These are phyloP conservation scores for Neonectria neomacrospora DNA, from an alignment of 2,329 filamentous ascomycete genomes.

Conservation along the genomic window DNA sequence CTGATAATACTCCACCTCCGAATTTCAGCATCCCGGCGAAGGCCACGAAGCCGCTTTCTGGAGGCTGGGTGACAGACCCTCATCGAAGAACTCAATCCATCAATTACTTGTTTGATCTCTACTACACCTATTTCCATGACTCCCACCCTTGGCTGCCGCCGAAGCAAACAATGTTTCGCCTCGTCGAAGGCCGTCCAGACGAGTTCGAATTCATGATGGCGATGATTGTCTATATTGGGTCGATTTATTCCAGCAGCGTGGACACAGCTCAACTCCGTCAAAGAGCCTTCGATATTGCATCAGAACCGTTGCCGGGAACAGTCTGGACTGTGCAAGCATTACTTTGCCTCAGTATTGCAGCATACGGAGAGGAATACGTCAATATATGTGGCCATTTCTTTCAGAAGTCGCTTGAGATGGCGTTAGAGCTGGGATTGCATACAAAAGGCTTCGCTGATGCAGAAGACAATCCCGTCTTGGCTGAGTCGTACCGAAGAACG, in stretches of 20 bases:
- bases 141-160: constrained; percentile 40
- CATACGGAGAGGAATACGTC: constrained; percentile 25
- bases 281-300: constrained; percentile 31
- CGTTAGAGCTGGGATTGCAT: constrained; percentile 34
- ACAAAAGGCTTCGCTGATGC: constrained; percentile 33
- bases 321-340: constrained; percentile 42
- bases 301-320: constrained; percentile 15
- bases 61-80: constrained; percentile 23
- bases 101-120: constrained; percentile 33
- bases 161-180: constrained; percentile 22
- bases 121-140: constrained; percentile 40
- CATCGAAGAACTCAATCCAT: neutral
- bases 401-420: constrained; percentile 27
- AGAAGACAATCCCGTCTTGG: constrained; percentile 26
- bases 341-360: constrained; percentile 34
- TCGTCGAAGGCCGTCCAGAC: constrained; percentile 14
- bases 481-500: constrained; percentile 41
- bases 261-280: constrained; percentile 27
- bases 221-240: constrained; percentile 38
- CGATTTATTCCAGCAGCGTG: constrained; percentile 28
- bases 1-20: constrained; percentile 28
- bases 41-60: constrained; percentile 12
- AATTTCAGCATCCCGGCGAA: constrained; percentile 13
- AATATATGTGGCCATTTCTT: constrained; percentile 19
- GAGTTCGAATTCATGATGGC: constrained; percentile 23